A percentile compares a stretch with the other conserved stretches of the same genome.
Conservation (phyloP, 176 grass and related monocot species). For the Zoysia pacifica region DNA sequence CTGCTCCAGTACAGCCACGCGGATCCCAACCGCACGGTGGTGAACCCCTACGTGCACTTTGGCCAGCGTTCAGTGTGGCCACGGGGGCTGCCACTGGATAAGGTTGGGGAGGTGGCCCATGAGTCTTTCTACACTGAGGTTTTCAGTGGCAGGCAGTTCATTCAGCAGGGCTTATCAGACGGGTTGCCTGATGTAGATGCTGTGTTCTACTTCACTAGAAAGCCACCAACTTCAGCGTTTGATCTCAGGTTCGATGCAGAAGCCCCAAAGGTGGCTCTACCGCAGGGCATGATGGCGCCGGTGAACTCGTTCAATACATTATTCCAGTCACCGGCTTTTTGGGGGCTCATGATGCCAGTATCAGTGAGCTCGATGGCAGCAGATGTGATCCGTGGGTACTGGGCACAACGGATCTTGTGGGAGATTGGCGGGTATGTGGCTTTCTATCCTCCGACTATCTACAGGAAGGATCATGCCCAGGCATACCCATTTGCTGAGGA, state of each 20-base stretch:
- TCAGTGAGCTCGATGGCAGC: conserved; percentile 94
- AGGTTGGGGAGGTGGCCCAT: conserved; percentile 80
- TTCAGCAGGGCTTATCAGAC: conserved; percentile 93
- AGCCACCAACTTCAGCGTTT: conserved; percentile 60
- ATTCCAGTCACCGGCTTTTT: conserved; percentile 88
- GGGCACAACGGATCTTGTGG: conserved; percentile 91
- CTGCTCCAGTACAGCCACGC: conserved; percentile 95
- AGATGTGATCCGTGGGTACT: conserved; percentile 96
- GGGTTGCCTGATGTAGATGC: conserved; percentile 92
- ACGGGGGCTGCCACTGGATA: conserved; percentile 80
- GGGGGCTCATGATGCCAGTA: conserved; percentile 91
- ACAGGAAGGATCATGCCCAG: conserved; percentile 73
- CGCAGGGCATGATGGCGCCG: conserved; percentile 90
- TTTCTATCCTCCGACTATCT: conserved; percentile 89
- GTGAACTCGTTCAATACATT: conserved; percentile 98
- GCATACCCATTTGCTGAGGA: conserved; percentile 85
- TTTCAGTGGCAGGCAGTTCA: conserved; percentile 86
- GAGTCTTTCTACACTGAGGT: conserved; percentile 96
- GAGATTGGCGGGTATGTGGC: conserved; percentile 91
- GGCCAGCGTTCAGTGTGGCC: conserved; percentile 98
- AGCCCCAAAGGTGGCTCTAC: conserved; percentile 82
- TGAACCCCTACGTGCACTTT: conserved; percentile 96
- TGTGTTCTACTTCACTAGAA: conserved; percentile 95
- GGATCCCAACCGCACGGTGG: conserved; percentile 81
- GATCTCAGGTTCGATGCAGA: conserved; percentile 83